Evolutionary conservation across 2,329 filamentous ascomycete species (phyloP).

Genomic region (Apiospora arundinis): DNA sequence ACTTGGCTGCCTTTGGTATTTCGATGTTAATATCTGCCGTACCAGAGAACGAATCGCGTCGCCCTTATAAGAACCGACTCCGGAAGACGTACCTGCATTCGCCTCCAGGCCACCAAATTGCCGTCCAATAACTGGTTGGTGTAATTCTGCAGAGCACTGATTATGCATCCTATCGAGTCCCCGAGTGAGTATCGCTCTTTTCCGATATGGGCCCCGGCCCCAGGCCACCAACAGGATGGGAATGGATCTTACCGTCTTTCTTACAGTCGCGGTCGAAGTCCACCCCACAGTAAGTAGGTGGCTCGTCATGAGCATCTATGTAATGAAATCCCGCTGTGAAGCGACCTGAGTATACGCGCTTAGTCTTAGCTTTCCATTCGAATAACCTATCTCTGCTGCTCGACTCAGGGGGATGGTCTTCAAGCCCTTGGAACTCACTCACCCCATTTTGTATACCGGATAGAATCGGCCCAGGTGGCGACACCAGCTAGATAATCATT

Average conservation of each 20-base stretch:
- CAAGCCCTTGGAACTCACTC: too few relatives aligned
- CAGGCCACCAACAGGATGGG: too few relatives aligned
- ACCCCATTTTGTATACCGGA: constrained; percentile 67
- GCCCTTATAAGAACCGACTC: too few relatives aligned
- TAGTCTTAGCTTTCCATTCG: neutral
- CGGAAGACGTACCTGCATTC: constrained; percentile 33
- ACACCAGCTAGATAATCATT: constrained; percentile 66
- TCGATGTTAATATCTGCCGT: too few relatives aligned
- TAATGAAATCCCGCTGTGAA: constrained; percentile 71
- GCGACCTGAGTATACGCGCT: constrained; percentile 38
- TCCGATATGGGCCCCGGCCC: too few relatives aligned
- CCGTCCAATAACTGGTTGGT: constrained; percentile 60
- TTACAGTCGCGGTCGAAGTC: constrained; percentile 69
- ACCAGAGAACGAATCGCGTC: too few relatives aligned
- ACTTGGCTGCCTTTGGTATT: constrained; percentile 64
- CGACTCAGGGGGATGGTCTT: too few relatives aligned
- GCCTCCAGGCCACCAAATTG: constrained; percentile 50
- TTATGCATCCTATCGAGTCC: constrained; percentile 55
- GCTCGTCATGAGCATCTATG: constrained; percentile 71
- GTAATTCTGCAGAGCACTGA: constrained; percentile 67
- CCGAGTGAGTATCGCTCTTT: neutral
- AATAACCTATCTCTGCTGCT: too few relatives aligned
- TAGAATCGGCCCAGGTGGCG: constrained; percentile 71
- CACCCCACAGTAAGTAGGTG: constrained; percentile 64
- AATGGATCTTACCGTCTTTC: constrained; percentile 29